Evolutionary conservation across 768 basidiomycete species (phyloP), one percentile per base, ranked within the genome.

Genomic region (Cystofilobasidium capitatum): DNA sequence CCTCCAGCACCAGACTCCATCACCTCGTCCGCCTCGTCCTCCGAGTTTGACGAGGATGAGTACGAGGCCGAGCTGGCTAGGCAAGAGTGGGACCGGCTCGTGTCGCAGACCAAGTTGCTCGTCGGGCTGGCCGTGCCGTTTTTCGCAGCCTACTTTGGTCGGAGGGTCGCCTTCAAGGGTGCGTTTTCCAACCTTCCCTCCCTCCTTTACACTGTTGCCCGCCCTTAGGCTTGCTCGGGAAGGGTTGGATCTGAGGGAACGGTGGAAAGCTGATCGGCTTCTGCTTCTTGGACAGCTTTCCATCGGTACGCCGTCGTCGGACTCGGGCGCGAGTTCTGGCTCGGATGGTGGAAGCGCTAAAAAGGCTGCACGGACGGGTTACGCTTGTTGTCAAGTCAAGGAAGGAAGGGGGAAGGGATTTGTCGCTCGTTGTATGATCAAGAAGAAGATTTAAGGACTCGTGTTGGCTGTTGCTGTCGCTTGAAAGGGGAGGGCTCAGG

Each of bases 121-220:
- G 14, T 63, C 29, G 61, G 55, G 0, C 55, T 68, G 17, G 66
- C 61, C 49, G 54, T 68, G 24, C 66, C 66, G 31, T 62, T 68
- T 42, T 29, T 68, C 16, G 66, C 66, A 7, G 66, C 59, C 33
- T 68, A 62, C 44, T 62, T 24, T 20, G 66, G 66, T 26, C 61
- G 66, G 17, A 57, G 60, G 45, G 35, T 63, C 22, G 66, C 59
- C 12, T 68, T 68, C 47, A 68, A 62, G 40, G 62, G 66, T 68
- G 24, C 39, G 66, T 44, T 8, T 26, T 14, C 8, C 31, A 20
- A 22, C 10, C 58, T 24, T 9, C 44, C 2, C 16, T 65, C n/a
- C 31, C 35, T 31, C 39, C 33, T 54, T 31, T 1, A 13, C 24
- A 36, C n/a, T n/a, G n/a, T n/a, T n/a, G n/a, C n/a, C n/a, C n/a